These are phyloP conservation scores for Mortierella hygrophila DNA, from an alignment of 192 early-diverging fungal genomes.

Conservation along the genomic window DNA sequence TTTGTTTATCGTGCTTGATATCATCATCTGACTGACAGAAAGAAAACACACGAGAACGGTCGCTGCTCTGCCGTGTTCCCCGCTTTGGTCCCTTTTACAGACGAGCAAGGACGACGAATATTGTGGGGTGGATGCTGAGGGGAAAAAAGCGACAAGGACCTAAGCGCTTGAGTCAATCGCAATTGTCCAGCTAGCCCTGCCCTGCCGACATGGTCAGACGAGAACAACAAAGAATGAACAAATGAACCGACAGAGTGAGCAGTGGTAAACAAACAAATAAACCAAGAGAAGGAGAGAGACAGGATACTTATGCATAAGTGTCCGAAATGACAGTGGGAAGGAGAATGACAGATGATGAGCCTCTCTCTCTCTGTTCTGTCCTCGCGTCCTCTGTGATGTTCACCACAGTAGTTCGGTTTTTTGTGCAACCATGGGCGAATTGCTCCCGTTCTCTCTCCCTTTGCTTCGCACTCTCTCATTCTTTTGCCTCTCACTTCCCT, in stretches of 20 bases:
- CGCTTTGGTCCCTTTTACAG: background rate
- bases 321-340: background rate
- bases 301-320: background rate
- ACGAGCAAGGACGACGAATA: background rate
- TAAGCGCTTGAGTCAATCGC: background rate
- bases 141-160: background rate
- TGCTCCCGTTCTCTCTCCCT: background rate
- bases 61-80: background rate
- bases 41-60: background rate
- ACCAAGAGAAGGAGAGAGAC: background rate
- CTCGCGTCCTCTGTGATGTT: too few species aligned
- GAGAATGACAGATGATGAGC: too few species aligned
- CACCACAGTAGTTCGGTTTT: background rate
- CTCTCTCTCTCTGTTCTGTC: too few species aligned
- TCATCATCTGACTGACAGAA: slow-evolving; percentile 1
- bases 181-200: background rate
- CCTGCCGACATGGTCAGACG: background rate
- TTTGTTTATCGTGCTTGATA: background rate
- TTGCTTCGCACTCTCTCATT: background rate
- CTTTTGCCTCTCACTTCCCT: too few species aligned
- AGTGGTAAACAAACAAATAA: background rate
- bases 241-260: background rate
- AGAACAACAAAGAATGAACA: background rate
- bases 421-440: background rate
- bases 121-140: background rate